A percentile compares a stretch with the other conserved stretches of the same genome.
These are phyloP conservation scores for Ascochyta rabiei DNA, from an alignment of 2,329 filamentous ascomycete genomes.

Conservation along the genomic window DNA sequence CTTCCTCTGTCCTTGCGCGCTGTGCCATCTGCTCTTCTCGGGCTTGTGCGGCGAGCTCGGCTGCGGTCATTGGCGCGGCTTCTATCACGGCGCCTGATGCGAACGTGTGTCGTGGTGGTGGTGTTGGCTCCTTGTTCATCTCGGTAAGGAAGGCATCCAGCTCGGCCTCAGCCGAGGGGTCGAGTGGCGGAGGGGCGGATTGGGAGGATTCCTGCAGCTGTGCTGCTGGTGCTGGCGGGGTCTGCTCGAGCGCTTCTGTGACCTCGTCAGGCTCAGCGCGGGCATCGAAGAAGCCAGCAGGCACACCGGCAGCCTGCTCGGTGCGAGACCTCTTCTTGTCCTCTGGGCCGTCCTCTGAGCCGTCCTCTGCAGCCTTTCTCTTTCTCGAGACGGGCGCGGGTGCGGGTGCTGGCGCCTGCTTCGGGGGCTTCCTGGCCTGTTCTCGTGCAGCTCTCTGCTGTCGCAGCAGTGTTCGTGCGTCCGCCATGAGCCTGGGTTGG, in stretches of 20 bases:
- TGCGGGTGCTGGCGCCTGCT: conserved; percentile 37
- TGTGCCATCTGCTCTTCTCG: conserved; percentile 53
- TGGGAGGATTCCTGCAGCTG: conserved; percentile 15
- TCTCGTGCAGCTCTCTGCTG: conserved; percentile 48
- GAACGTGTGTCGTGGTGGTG: conserved; percentile 72
- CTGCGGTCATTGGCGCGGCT: conserved; percentile 54
- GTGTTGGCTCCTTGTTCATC: conserved; percentile 79
- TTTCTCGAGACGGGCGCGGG: conserved; percentile 41
- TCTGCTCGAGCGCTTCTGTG: background rate
- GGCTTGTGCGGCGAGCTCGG: conserved; percentile 54
- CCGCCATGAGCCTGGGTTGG: conserved; percentile 36
- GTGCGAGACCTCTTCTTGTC: conserved; percentile 44
- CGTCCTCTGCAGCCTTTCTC: conserved; percentile 43
- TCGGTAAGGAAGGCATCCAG: conserved; percentile 62
- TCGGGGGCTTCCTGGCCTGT: conserved; percentile 39
- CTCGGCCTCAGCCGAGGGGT: conserved; percentile 39
- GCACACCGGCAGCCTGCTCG: conserved; percentile 40
- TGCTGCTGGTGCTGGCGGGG: conserved; percentile 4
- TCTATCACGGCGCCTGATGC: conserved; percentile 51
- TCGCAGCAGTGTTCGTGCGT: conserved; percentile 47
- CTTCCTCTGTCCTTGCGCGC: conserved; percentile 50
- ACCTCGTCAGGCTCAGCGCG: conserved; percentile 21
- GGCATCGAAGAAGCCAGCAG: conserved; percentile 46
- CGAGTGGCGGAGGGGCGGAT: conserved; percentile 17
- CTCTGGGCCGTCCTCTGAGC: conserved; percentile 32